Evolutionary conservation across 352 stramenopile genomes (phyloP), one percentile per base, ranked within the genome.

Genomic region (Phytophthora fragariaefolia): DNA sequence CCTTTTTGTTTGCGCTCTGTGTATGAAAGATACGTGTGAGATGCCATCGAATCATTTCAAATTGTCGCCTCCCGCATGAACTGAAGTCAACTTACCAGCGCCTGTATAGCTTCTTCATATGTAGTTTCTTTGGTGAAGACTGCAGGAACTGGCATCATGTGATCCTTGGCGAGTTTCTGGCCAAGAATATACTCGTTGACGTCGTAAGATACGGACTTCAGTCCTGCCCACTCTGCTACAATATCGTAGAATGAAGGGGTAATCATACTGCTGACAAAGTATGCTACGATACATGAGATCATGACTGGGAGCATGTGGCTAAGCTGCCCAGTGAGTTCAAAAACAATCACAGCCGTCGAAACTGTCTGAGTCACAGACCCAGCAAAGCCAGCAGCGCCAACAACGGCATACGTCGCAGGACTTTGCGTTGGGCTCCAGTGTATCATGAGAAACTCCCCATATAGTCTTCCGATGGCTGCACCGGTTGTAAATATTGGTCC

Each of bases 351-450:
- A 2, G 87, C 82, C 2, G 85, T 95, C 0, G 87, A 97, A 17
- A 98, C 85, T 3, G 94, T 96, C 38, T 94, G 74, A 1, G 95
- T 98, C 2, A 95, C 93, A 0, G 90, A 96, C 0, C 91, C 91
- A 6, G 92, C 75, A 56, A 98, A 97, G 43, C 90, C 87, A n/a
- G 94, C 94, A 13, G 93, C 95, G 0, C 94, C 95, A 2, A 98
- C 92, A n/a, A 98, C 83, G 0, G 94, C 90, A 45, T 97, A 98
- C 17, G 87, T 90, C 1, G 85, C 83, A 15, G 85, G 83, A 1
- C 77, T 90, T 62, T 93, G 83, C 8, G 80, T 78, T 23, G 84
- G 81, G 43, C 82, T 91, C 79, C 85, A 93, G 45, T 89, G 80
- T 8, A 48, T 46, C 68, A 91, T 73, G 2, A 96, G 60, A 18